These are phyloP conservation scores for Theileria annulata DNA, from an alignment of 169 alveolate genomes.

Conservation along the genomic window DNA sequence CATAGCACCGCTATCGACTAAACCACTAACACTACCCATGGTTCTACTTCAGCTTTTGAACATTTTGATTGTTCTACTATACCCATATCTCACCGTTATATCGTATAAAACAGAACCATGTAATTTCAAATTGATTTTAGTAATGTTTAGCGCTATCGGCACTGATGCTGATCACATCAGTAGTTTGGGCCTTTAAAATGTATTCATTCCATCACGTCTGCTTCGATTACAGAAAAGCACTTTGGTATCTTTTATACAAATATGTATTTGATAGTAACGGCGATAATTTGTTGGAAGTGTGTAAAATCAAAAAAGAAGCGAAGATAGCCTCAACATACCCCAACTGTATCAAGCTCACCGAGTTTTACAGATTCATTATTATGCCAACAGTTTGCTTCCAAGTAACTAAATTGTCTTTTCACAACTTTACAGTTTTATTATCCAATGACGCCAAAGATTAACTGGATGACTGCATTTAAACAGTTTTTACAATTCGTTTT, in stretches of 20 bases:
- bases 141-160: conserved; percentile 69
- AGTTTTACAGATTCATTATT: conserved; percentile 80
- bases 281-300: conserved; percentile 54
- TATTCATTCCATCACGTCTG: conserved; percentile 90
- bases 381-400: conserved; percentile 93
- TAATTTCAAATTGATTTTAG: background rate
- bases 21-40: conserved; percentile 71
- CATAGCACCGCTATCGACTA: conserved; percentile 68
- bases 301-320: conserved; percentile 71
- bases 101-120: conserved; percentile 81
- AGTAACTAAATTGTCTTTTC: conserved; percentile 11
- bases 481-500: conserved; percentile 71
- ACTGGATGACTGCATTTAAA: conserved; percentile 73
- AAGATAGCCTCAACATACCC: conserved; percentile 85
- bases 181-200: conserved; percentile 85
- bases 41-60: conserved; percentile 74
- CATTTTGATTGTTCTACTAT: conserved; percentile 72
- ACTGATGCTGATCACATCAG: conserved; percentile 80
- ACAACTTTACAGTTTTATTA: conserved; percentile 65
- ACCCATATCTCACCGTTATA: conserved; percentile 83
- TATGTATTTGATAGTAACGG: conserved; percentile 39
- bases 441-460: conserved; percentile 80
- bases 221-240: conserved; percentile 83
- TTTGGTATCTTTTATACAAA: conserved; percentile 49
- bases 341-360: conserved; percentile 75